phyloP scores from a whole-genome alignment of 441 rosid genomes.

The Cnidoscolus chayamansa region DNA sequence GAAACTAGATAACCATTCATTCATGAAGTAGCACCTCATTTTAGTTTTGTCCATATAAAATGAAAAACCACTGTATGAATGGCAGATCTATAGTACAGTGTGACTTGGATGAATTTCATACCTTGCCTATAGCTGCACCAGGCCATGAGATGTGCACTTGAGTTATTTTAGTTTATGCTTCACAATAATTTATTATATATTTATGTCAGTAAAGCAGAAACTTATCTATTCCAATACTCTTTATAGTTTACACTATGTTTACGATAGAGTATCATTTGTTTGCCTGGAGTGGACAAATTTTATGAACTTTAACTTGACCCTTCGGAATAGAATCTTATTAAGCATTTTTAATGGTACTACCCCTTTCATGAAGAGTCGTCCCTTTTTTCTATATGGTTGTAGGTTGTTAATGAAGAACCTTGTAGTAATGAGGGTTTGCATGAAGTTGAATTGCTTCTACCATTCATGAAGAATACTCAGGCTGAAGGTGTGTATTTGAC shows the following conservation, averaged over 20 bases:
- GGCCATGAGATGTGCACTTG: not conserved
- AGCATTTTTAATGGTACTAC: not conserved
- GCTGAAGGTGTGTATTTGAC: slow-evolving; percentile 45
- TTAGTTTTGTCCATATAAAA: not conserved
- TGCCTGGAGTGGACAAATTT: not conserved
- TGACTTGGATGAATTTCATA: not conserved
- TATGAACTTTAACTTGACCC: not conserved
- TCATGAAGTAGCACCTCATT: not conserved
- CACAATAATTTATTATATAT: not conserved
- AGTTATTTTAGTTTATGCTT: not conserved
- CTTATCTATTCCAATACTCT: not conserved
- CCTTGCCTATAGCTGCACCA: not conserved
- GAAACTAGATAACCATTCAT: not conserved
- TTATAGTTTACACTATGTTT: not conserved
- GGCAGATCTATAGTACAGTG: too few species aligned
- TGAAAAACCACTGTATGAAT: not conserved
- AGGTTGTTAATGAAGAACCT: slow-evolving; percentile 64
- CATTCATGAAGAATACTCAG: slow-evolving; percentile 55
- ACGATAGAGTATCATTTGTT: not conserved
- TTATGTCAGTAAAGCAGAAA: not conserved
- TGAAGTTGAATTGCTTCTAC: slow-evolving; percentile 73
- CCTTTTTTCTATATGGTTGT: slow-evolving; percentile 13
- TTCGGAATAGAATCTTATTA: not conserved
- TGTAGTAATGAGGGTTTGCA: slow-evolving; percentile 54
- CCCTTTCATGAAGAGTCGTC: not conserved